phyloP scores from a whole-genome alignment of 2,329 filamentous ascomycete genomes.

The Botrytis hyacinthi region DNA sequence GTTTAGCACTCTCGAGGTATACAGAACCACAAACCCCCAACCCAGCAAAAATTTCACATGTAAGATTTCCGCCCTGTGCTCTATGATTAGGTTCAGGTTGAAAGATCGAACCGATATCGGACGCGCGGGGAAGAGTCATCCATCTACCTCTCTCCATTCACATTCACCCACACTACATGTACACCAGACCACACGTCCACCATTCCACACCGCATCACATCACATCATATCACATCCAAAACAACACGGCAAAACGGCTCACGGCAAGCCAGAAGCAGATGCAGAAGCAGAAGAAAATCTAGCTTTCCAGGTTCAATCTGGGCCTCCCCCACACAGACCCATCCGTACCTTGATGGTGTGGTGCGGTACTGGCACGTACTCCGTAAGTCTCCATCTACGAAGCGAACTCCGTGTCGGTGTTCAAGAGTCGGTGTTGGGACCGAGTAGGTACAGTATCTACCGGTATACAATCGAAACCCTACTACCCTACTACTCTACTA shows the following conservation, averaged over 20 bases:
- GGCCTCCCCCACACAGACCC: neutral
- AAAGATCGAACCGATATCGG: neutral
- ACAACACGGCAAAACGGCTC: neutral
- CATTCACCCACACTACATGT: neutral
- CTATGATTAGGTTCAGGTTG: neutral
- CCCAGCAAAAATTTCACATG: neutral
- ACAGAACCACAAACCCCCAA: neutral
- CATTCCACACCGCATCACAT: neutral
- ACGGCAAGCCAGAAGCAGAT: neutral
- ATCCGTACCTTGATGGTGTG: neutral
- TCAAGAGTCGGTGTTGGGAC: neutral
- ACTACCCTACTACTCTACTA: neutral
- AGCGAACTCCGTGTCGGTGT: conserved; percentile 8
- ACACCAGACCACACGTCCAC: no score
- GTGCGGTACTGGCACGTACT: neutral
- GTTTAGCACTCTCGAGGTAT: neutral
- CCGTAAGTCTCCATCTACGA: neutral
- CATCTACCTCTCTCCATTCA: neutral
- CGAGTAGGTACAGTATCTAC: neutral
- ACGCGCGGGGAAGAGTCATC: neutral
- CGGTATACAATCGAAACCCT: neutral
- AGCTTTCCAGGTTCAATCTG: neutral
- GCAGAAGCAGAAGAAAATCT: neutral
- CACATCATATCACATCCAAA: neutral
- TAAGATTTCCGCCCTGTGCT: neutral